phyloP scores from a whole-genome alignment of 73 alveolate species.

The Urostyla sp. region DNA sequence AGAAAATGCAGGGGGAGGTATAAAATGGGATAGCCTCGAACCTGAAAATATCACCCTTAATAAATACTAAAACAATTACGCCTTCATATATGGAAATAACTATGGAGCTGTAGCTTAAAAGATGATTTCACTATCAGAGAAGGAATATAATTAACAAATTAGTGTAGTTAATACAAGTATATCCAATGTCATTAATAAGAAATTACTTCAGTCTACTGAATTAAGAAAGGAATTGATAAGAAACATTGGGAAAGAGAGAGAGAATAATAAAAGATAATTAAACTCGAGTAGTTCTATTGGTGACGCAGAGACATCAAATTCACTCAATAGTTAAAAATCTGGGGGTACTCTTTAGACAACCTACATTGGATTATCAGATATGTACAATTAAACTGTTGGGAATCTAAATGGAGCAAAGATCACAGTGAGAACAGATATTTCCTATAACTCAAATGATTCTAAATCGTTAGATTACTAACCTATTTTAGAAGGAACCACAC shows the following conservation, averaged over 20 bases:
- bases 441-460: background rate
- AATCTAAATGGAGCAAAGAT: background rate
- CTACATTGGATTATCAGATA: conserved; percentile 30
- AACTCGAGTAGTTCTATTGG: too few species aligned
- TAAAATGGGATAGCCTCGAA: conserved; percentile 39
- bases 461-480: background rate
- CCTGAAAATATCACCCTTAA: background rate
- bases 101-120: conserved; percentile 38
- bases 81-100: conserved; percentile 38
- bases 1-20: conserved; percentile 46
- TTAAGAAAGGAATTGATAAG: too few species aligned
- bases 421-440: conserved; percentile 1
- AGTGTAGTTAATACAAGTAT: too few species aligned
- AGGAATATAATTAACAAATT: background rate
- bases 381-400: conserved; percentile 28
- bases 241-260: too few species aligned
- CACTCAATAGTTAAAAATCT: too few species aligned
- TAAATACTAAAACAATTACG: conserved; percentile 5
- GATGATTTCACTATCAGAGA: background rate
- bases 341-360: conserved; percentile 38
- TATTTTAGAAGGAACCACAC: background rate
- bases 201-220: too few species aligned
- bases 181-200: too few species aligned
- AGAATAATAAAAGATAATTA: too few species aligned
- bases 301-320: too few species aligned